phyloP scores from a whole-genome alignment of 2,329 filamentous ascomycete species.

The Fonsecaea nubica region DNA sequence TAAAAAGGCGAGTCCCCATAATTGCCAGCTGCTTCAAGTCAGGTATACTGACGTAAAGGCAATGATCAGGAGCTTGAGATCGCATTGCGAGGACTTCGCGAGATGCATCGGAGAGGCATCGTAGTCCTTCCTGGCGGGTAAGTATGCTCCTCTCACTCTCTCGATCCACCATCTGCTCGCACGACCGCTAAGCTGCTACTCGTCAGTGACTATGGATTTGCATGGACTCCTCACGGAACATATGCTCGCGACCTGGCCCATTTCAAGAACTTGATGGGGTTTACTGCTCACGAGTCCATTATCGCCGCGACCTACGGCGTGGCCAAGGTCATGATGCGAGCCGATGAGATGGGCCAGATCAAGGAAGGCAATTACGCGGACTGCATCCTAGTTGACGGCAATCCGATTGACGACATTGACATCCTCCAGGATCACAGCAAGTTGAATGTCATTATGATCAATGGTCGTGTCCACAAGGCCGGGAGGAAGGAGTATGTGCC shows the following conservation, averaged over 20 bases:
- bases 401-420: conserved; percentile 52
- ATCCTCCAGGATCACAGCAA: conserved; percentile 53
- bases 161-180: neutral
- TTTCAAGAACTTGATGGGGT: conserved; percentile 54
- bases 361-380: conserved; percentile 53
- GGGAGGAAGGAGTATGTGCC: conserved; percentile 34
- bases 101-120: conserved; percentile 57
- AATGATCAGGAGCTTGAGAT: conserved; percentile 47
- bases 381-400: conserved; percentile 55
- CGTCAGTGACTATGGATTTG: conserved; percentile 54
- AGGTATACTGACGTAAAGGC: neutral
- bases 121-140: conserved; percentile 52
- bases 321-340: conserved; percentile 52
- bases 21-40: neutral
- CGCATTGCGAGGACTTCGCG: conserved; percentile 49
- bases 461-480: conserved; percentile 55
- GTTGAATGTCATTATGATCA: conserved; percentile 57
- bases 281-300: conserved; percentile 54
- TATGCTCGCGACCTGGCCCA: conserved; percentile 57
- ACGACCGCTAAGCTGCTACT: neutral
- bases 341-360: conserved; percentile 52
- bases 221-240: conserved; percentile 58
- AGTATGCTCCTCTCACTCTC: conserved; percentile 6
- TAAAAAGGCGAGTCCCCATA: conserved; percentile 37
- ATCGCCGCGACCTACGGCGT: conserved; percentile 53